These are phyloP conservation scores for Veloporphyrellus conicus DNA, from an alignment of 1,284 basidiomycete species.

Conservation along the genomic window DNA sequence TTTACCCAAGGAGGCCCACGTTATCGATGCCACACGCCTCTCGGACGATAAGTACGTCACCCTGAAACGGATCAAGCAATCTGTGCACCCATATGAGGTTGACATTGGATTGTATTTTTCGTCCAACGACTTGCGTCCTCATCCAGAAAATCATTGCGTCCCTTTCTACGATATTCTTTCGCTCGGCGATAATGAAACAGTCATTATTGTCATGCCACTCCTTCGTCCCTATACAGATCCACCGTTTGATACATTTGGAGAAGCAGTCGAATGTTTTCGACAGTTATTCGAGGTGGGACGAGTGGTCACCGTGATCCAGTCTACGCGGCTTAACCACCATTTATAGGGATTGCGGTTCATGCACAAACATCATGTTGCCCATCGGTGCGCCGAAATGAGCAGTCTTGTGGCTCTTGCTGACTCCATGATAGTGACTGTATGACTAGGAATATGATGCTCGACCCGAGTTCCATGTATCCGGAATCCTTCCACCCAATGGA, in stretches of 20 bases:
- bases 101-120: constrained; percentile 14
- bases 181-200: neutral
- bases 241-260: constrained; percentile 30
- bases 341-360: neutral
- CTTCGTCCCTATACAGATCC: constrained; percentile 21
- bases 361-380: neutral
- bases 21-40: neutral
- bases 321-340: no score
- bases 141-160: constrained; percentile 26
- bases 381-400: neutral
- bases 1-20: no score
- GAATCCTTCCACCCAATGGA: constrained; percentile 12
- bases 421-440: constrained; percentile 36
- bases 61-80: constrained; percentile 22
- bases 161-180: constrained; percentile 29
- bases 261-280: constrained; percentile 29
- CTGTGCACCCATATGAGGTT: constrained; percentile 17
- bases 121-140: neutral
- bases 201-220: constrained; percentile 30
- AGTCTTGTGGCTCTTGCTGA: neutral
- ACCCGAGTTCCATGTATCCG: constrained; percentile 29
- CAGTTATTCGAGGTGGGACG: constrained; percentile 37
- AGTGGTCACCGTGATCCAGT: no score
- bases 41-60: constrained; percentile 23
- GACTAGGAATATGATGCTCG: constrained; percentile 38